These are phyloP conservation scores for Cryphonectria naterciae DNA, from an alignment of 2,329 filamentous ascomycete genomes.

Conservation along the genomic window DNA sequence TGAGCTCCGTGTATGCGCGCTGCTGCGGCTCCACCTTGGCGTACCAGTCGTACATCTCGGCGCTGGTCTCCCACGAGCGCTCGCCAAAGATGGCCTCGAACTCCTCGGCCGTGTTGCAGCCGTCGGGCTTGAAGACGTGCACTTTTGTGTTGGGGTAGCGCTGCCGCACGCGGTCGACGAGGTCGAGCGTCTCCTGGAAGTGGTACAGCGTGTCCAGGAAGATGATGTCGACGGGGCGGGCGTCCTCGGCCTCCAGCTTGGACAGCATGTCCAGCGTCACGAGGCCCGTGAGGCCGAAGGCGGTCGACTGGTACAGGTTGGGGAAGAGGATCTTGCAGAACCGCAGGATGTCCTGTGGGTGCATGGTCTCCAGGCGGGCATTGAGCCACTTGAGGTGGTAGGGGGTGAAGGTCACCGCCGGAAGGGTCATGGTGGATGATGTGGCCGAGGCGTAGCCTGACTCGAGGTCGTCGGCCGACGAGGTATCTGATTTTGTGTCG, in stretches of 20 bases:
- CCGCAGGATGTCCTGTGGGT: constrained; percentile 87
- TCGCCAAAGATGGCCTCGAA: constrained; percentile 84
- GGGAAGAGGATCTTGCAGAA: constrained; percentile 93
- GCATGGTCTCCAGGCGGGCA: constrained; percentile 81
- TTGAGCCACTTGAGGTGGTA: constrained; percentile 91
- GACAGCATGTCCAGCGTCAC: constrained; percentile 86
- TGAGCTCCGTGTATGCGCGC: constrained; percentile 84
- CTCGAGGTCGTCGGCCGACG: constrained; percentile 55
- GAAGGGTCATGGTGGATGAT: constrained; percentile 67
- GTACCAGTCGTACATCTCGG: constrained; percentile 93
- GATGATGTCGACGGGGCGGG: constrained; percentile 66
- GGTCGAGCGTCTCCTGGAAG: constrained; percentile 75
- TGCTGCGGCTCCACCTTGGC: constrained; percentile 97
- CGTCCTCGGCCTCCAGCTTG: constrained; percentile 68
- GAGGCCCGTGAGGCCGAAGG: constrained; percentile 80
- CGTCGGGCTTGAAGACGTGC: constrained; percentile 88
- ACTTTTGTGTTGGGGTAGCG: constrained; percentile 79
- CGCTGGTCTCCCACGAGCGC: constrained; percentile 79
- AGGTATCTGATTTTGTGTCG: constrained; percentile 43
- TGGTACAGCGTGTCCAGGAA: constrained; percentile 87
- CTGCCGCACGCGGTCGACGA: constrained; percentile 74
- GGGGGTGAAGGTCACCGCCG: constrained; percentile 83
- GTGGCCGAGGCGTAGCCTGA: constrained; percentile 80
- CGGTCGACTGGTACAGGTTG: constrained; percentile 84
- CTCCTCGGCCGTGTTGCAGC: constrained; percentile 70